Evolutionary conservation across 2,329 filamentous ascomycete species (phyloP), one percentile per base, ranked within the genome.

Genomic region (Alternaria infectoria): DNA sequence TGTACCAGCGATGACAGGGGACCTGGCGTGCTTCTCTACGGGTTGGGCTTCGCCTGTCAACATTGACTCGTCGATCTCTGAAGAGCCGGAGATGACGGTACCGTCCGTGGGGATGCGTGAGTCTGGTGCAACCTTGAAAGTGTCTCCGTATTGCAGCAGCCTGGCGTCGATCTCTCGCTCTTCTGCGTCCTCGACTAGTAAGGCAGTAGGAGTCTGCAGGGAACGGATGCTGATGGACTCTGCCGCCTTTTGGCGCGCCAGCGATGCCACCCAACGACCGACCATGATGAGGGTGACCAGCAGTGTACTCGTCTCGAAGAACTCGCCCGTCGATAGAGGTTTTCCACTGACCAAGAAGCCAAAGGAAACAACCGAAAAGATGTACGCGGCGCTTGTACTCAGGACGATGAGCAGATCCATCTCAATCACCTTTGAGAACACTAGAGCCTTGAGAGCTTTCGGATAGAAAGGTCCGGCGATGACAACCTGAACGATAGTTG

Each of bases 31-130:
- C 71, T 94, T 93, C 13, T 82, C 81, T 0, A 92, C 84, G 0
- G 87, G 88, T 0, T 73, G 78, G 0, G 86, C 85, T 74, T 96
- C 92, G 0, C 92, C 92, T 0, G 92, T 95, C 6, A 95, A 75
- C 87, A 93, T 91, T 0, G 91, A 92, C 74, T 95, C 92, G 71
- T 95, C 86, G 0, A 93, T 83, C 60, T 92, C 90, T 0, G 87
- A 89, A 0, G 77, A 79, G 0, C 92, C 92, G 1, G 78, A 77
- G 0, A 90, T 66, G 0, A 94, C 85, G 0, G 83, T 86, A 0
- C 91, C 92, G 69, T 95, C 92, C 0, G 92, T 94, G 0, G 87
- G 85, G 4, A 93, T 82, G 0, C 76, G 74, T 0, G 82, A 80
- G 55, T 93, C 86, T 0, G 91, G 89, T 0, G 80, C 67, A 3